A percentile compares a stretch with the other conserved stretches of the same genome.
phyloP scores from a whole-genome alignment of 75 land plant genomes.

The Cunninghamia lanceolata region DNA sequence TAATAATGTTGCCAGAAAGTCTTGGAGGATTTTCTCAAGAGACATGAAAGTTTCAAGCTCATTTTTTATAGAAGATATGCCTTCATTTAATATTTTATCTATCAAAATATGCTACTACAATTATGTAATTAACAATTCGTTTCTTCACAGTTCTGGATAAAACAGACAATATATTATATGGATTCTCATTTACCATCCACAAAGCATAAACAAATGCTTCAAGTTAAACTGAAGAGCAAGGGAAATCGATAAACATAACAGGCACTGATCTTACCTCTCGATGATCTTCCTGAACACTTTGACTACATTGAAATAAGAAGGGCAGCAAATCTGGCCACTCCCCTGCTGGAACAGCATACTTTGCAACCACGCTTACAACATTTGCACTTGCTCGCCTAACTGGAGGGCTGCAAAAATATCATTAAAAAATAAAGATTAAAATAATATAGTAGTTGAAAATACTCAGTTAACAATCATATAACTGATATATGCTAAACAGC shows the following conservation, averaged over 20 bases:
- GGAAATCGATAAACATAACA: background rate
- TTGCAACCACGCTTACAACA: constrained; percentile 93
- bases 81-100: no score
- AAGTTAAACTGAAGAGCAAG: background rate
- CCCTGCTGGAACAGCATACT: constrained; percentile 95
- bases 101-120: background rate
- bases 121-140: background rate
- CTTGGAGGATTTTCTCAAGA: background rate
- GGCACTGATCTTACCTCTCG: constrained; percentile 67
- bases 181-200: background rate
- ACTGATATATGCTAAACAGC: background rate
- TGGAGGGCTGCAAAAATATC: constrained; percentile 51
- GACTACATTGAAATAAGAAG: constrained; percentile 93
- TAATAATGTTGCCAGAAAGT: no score
- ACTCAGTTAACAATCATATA: background rate
- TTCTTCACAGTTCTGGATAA: background rate
- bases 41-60: background rate
- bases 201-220: constrained; percentile 2
- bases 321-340: constrained; percentile 97
- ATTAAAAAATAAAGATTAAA: background rate
- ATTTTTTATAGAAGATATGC: no score
- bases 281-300: constrained; percentile 94
- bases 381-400: constrained; percentile 95
- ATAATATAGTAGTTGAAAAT: background rate
- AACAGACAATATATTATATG: background rate